phyloP scores from a whole-genome alignment of 164 flowering plant species.

The Berberis thunbergii region DNA sequence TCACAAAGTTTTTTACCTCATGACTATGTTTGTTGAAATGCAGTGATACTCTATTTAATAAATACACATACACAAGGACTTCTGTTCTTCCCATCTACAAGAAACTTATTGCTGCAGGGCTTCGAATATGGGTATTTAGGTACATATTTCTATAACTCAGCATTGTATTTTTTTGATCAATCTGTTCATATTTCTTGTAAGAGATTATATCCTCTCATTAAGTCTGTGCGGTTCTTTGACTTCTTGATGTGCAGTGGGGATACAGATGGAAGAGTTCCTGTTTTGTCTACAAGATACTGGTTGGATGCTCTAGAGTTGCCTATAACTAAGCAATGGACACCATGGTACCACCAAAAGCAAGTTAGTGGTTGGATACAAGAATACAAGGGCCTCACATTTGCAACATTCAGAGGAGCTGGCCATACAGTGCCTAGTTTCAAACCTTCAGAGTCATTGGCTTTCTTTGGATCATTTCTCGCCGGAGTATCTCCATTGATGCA shows the following conservation, averaged over 20 bases:
- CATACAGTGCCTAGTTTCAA: too few relatives aligned
- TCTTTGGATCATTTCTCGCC: too few relatives aligned
- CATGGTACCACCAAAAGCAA: slow-evolving; percentile 84
- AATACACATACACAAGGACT: slow-evolving; percentile 49
- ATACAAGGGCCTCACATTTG: too few relatives aligned
- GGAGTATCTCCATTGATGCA: too few relatives aligned
- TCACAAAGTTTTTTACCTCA: background rate
- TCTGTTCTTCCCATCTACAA: slow-evolving; percentile 82
- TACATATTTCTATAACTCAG: slow-evolving; percentile 11
- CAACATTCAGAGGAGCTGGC: too few relatives aligned
- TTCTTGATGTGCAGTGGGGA: slow-evolving; percentile 56
- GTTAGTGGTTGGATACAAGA: slow-evolving; percentile 18
- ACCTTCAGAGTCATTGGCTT: too few relatives aligned
- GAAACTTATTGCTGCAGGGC: slow-evolving; percentile 71
- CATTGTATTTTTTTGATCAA: too few relatives aligned
- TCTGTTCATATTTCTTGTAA: background rate
- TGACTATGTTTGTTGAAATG: slow-evolving; percentile 9
- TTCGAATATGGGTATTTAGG: slow-evolving; percentile 94
- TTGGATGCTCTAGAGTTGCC: slow-evolving; percentile 53
- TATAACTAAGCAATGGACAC: slow-evolving; percentile 64
- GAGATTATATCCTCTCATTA: background rate
- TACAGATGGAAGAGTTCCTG: slow-evolving; percentile 97
- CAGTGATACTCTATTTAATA: slow-evolving; percentile 38
- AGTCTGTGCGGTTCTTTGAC: background rate
- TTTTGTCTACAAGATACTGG: slow-evolving; percentile 75